Percentiles rank a stretch among this genome's conserved stretches.
Evolutionary conservation across 129 eudicot species (phyloP).

Genomic region (Ambrosia trifida): DNA sequence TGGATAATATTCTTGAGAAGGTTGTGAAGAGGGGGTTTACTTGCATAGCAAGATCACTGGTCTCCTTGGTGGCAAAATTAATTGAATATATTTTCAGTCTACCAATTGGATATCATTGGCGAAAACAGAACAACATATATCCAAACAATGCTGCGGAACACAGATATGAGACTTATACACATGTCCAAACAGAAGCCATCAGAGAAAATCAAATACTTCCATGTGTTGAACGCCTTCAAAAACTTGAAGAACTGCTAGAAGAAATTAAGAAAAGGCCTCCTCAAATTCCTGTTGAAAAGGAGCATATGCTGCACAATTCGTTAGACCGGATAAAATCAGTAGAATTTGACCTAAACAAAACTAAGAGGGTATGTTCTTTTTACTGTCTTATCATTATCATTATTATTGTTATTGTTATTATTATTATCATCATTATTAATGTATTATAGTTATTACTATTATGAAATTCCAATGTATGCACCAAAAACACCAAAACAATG

Average conservation of each 20-base stretch:
- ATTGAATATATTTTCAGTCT: slow-evolving; percentile 36
- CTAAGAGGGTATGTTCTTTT: slow-evolving; percentile 57
- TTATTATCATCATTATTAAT: too few relatives aligned
- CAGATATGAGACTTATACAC: slow-evolving; percentile 24
- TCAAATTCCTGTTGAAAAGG: slow-evolving; percentile 78
- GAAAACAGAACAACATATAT: slow-evolving; percentile 48
- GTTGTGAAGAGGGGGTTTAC: slow-evolving; percentile 51
- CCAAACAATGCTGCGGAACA: slow-evolving; percentile 52
- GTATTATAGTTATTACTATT: neutral
- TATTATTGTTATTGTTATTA: neutral
- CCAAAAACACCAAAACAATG: neutral
- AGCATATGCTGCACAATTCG: slow-evolving; percentile 68
- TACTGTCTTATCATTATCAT: neutral
- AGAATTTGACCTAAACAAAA: slow-evolving; percentile 77
- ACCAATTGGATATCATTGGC: slow-evolving; percentile 44
- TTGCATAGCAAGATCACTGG: slow-evolving; percentile 47
- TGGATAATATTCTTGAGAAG: slow-evolving; percentile 51
- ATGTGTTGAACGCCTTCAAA: slow-evolving; percentile 80
- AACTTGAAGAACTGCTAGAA: slow-evolving; percentile 60
- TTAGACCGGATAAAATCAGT: slow-evolving; percentile 80
- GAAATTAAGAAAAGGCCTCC: slow-evolving; percentile 67
- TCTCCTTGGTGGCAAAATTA: slow-evolving; percentile 42
- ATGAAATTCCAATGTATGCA: neutral
- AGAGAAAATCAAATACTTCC: slow-evolving; percentile 49
- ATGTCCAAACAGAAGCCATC: slow-evolving; percentile 37